phyloP scores from a whole-genome alignment of 2,329 filamentous ascomycete species.

The Talaromyces sp. region DNA sequence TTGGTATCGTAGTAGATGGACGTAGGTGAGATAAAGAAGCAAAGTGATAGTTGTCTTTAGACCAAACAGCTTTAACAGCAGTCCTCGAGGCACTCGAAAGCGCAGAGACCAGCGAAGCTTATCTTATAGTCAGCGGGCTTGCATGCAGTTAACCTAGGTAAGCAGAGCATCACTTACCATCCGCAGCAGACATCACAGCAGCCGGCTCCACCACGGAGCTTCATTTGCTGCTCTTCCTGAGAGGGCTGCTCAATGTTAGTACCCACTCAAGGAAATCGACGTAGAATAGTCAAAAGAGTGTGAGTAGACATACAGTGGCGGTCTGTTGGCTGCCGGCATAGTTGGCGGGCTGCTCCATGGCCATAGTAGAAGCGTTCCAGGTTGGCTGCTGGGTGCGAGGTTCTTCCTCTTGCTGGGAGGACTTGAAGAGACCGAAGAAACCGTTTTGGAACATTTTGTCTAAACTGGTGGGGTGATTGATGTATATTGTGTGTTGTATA shows the following conservation, averaged over 20 bases:
- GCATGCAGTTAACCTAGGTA: not conserved
- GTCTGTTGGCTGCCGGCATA: constrained; percentile 28
- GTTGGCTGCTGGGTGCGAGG: constrained; percentile 20
- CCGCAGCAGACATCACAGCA: constrained; percentile 32
- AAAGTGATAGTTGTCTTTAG: not conserved
- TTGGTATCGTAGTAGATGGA: constrained; percentile 1
- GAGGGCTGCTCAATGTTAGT: constrained; percentile 19
- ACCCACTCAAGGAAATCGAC: no score
- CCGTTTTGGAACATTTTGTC: constrained; percentile 21
- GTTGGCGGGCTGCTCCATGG: constrained; percentile 33
- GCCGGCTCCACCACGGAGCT: constrained; percentile 30
- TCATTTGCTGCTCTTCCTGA: constrained; percentile 29
- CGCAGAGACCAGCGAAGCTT: constrained; percentile 30
- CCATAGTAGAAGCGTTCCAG: constrained; percentile 33
- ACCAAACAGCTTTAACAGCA: constrained; percentile 26
- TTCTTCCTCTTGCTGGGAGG: constrained; percentile 25
- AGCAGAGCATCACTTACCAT: constrained; percentile 24
- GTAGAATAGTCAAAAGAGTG: not conserved
- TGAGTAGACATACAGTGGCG: constrained; percentile 24
- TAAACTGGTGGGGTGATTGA: not conserved
- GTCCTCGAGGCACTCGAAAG: constrained; percentile 31
- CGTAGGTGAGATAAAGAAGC: not conserved
- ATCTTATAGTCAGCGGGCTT: not conserved
- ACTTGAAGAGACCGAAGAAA: constrained; percentile 33
- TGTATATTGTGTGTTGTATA: not conserved